These are phyloP conservation scores for Cardamine occulta DNA, from an alignment of 345 rosid genomes.

Conservation along the genomic window DNA sequence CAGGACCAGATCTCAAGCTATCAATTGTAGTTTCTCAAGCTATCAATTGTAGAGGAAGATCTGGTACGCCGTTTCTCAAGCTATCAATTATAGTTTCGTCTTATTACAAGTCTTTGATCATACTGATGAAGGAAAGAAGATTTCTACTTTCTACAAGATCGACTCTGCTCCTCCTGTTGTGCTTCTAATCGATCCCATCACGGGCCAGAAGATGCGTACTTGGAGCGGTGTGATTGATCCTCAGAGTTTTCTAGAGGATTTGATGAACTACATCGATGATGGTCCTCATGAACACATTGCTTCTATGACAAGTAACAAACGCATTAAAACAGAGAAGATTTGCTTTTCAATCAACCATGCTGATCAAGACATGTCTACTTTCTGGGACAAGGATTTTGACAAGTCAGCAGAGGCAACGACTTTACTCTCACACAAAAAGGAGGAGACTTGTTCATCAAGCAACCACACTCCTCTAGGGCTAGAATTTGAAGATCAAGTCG, in stretches of 20 bases:
- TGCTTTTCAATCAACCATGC: not conserved
- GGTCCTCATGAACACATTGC: conserved; percentile 21
- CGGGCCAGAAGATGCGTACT: conserved; percentile 72
- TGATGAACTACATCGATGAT: not conserved
- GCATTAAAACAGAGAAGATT: not conserved
- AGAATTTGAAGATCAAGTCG: conserved; percentile 21
- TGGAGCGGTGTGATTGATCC: conserved; percentile 84
- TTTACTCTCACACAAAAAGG: not conserved
- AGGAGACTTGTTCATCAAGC: not conserved
- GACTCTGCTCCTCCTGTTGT: conserved; percentile 65
- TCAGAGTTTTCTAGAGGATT: conserved; percentile 70
- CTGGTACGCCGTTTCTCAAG: conserved; percentile 71
- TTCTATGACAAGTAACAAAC: not conserved
- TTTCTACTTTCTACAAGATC: conserved; percentile 73
- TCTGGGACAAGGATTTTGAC: not conserved
- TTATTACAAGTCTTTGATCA: conserved; percentile 73
- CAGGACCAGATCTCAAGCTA: conserved; percentile 67
- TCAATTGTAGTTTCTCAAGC: conserved; percentile 67
- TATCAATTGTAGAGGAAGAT: conserved; percentile 57
- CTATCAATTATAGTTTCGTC: conserved; percentile 64
- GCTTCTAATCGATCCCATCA: conserved; percentile 79
- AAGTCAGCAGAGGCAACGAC: not conserved
- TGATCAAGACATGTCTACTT: not conserved
- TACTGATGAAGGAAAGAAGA: conserved; percentile 60
- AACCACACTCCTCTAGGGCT: not conserved